Base-by-base conservation (phyloP, 306 rosid genomes). In the Prunus campanulata region DNA sequence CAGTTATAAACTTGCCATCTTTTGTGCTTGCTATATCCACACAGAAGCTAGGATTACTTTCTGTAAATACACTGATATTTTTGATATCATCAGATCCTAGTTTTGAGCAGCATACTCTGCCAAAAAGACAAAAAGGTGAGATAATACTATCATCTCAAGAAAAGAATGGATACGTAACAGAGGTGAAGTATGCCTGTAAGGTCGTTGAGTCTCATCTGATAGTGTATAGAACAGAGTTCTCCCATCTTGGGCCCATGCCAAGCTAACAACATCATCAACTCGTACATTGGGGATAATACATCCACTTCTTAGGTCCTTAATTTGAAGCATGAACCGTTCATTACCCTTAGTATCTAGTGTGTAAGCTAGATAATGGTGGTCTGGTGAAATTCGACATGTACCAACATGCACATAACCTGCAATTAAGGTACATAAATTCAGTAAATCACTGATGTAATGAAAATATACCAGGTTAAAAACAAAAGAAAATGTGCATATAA, bases 1-100 rank as follows among this genome's bases (percentile, higher is more conserved):
- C 93, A 77, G 98, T 95, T n/a, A 95, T 82, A 82, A 95, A 92
- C 91, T 95, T 90, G 82, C 98, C 97, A 75, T 95, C 98, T 83
- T 95, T 95, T 54, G 98, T 92, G 87, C 90, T 90, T 64, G 98
- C 88, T 73, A 95, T 87, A 84, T 95, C 98, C 76, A 95, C 92
- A 77, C 98, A 95, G 83, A 89, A 92, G 79, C 86, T 81, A 81
- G 98, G 79, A 80, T 95, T 88, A 10, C 81, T 86, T 83, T 95
- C 98, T 1, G 91, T 84, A 75, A 92, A 90, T 56, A 95, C 83
- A 3, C 55, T 80, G 76, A 84, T 44, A 79, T 88, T 88, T 48
- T 85, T 84, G 74, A 63, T 74, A 39, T 70, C 51, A 69, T 76
- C 80, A 70, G 63, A 59, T 76, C 90, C 97, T 46, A 92, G 75